Base-by-base conservation (phyloP, 192 early-diverging fungal species). In the Jimgerdemannia lactiflua region DNA sequence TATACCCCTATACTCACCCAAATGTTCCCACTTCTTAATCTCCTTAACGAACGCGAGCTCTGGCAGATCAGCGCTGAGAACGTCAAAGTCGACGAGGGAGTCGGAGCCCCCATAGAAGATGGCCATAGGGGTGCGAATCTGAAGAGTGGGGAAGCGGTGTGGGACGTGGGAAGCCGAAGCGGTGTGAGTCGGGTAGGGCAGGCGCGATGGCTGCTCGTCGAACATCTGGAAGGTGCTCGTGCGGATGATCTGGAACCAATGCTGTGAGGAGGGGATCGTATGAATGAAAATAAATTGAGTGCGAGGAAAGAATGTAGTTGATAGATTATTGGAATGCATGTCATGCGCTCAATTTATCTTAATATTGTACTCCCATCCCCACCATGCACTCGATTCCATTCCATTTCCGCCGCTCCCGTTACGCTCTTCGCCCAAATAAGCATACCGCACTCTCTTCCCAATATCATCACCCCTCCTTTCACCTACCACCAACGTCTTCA, bases 211-310 rank as follows among this genome's bases (percentile, higher is more conserved):
- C 6, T 89, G 85, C 39, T 98, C 96, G 74, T 98, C 95, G 74
- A 95, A 98, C 95, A 96, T 96, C 74, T 97, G 95, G 64, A 98
- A 92, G 39, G 86, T 85, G 9, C 91, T 90, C 20, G 91, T 91
- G 20, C 94, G 83, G 64, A 98, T 96, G 72, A 98, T 98, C 84
- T 98, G 96, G 85, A 98, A 96, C 95, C 95, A 96, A 77, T 96
- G 96, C 86, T 89, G 43, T 29, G 29, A 29, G 29, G 29, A 29
- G 18, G 39, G 44, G n/a, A 70, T 10, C 67, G 18, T 40, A 41
- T 18, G 17, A 67, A 39, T 29, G 2, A 41, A 49, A 19, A 78
- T 64, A 70, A 70, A 29, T 29, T 29, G 29, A 29, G 1, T 29
- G 67, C 41, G 78, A 39, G 40, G 42, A 43, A 3, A 7, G 42